Conservation (phyloP, 2,329 filamentous ascomycete genomes). For the Lecanicillium sp. region DNA sequence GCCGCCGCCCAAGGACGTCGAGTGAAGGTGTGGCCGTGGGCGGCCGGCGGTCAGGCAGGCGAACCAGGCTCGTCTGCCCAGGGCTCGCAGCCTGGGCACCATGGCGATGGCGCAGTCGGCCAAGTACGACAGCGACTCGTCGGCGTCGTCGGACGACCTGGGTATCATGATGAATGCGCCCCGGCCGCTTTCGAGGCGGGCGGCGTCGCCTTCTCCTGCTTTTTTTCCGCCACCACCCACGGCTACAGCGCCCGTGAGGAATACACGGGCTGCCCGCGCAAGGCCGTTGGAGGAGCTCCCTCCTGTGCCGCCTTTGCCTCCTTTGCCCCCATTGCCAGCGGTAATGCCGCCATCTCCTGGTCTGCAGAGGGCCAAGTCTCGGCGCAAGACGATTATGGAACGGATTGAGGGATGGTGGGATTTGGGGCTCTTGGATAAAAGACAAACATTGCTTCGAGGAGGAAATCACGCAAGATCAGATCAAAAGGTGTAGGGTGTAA, state of each 20-base stretch:
- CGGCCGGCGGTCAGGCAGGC: slow-evolving; percentile 14
- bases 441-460: slow-evolving; percentile 26
- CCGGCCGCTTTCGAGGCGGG: slow-evolving; percentile 4
- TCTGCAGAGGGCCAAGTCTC: slow-evolving; percentile 22
- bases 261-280: slow-evolving; percentile 10
- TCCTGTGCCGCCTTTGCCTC: slow-evolving; percentile 16
- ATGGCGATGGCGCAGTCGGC: slow-evolving; percentile 24
- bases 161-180: slow-evolving; percentile 15
- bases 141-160: slow-evolving; percentile 20
- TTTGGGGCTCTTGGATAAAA: slow-evolving; percentile 39
- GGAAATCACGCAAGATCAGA: slow-evolving; percentile 9
- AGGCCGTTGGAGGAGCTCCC: slow-evolving; percentile 22
- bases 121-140: slow-evolving; percentile 20
- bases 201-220: slow-evolving; percentile 14
- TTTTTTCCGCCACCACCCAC: slow-evolving; percentile 26
- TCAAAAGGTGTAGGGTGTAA: slow-evolving; percentile 6
- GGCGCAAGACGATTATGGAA: slow-evolving; percentile 39
- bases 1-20: slow-evolving; percentile 37
- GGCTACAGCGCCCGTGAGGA: slow-evolving; percentile 18
- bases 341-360: slow-evolving; percentile 1
- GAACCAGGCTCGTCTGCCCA: slow-evolving; percentile 1
- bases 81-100: slow-evolving; percentile 28
- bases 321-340: slow-evolving; percentile 1
- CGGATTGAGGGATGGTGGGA: slow-evolving; percentile 50
- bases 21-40: slow-evolving; percentile 43